Base-by-base conservation (phyloP, 768 basidiomycete species). In the Hericium erinaceus region DNA sequence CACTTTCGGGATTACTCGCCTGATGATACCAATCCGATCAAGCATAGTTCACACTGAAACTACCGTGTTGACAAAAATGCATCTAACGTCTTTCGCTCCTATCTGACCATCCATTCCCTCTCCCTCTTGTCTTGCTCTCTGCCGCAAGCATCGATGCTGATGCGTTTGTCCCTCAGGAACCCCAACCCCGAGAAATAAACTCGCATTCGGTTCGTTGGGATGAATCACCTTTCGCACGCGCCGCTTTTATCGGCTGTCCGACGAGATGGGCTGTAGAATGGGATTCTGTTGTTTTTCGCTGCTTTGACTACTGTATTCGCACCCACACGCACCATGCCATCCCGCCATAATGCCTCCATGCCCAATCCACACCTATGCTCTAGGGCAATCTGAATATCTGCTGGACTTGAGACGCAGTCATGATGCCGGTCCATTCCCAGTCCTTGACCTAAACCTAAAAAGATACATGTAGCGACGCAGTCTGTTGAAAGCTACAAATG, bases 31-130 rank as follows among this genome's bases (percentile, higher is more conserved):
- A 61, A 64, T 66, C 69, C 71, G 75, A 73, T 72, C 76, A 77
- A 72, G 87, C 92, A 94, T 94, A 94, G 93, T 95, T 94, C 92
- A 95, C 89, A 84, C 92, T 85, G 92, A 95, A 90, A 73, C 74
- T 69, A 73, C 72, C 68, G 72, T 93, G 91, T 89, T 84, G 88
- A 93, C 75, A 86, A 80, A 73, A 74, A 82, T 78, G 64, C 85
- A 91, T 90, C 87, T 82, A 76, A 82, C 72, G 92, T 97, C 93
- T 95, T 95, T 95, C 93, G 92, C 93, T 95, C 92, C 92, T 95
- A 95, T 95, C 92, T 95, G 93, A 95, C 73, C 60, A 63, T 61
- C 67, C 55, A 61, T 58, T 63, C 56, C 53, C 48, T 51, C 16
- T 15, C 18, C 48, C 57, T 55, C 58, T 58, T 57, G 54, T 48